Evolutionary conservation across 768 basidiomycete genomes (phyloP).

Genomic region (Psilocybe sp.): DNA sequence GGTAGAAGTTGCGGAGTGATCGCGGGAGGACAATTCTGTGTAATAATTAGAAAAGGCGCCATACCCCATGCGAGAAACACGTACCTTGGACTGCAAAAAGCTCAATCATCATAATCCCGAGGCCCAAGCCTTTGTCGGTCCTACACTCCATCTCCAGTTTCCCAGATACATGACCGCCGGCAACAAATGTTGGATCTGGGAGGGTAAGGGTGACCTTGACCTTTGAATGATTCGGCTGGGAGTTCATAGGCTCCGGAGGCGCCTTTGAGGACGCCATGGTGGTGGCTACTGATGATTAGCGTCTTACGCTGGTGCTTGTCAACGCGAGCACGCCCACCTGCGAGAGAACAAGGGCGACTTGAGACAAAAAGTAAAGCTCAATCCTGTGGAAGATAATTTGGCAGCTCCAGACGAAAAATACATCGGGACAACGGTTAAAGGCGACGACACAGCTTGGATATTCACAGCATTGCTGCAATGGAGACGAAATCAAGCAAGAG

Average conservation of each 20-base stretch:
- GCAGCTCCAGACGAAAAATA: no score
- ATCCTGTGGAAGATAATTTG: no score
- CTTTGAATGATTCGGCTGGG: constrained; percentile 75
- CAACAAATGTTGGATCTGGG: constrained; percentile 58
- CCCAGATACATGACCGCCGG: constrained; percentile 65
- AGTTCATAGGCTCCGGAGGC: constrained; percentile 70
- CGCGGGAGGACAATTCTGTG: constrained; percentile 70
- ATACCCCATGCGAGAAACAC: constrained; percentile 7
- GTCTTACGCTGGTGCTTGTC: no score
- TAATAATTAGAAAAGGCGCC: constrained; percentile 4
- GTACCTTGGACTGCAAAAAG: constrained; percentile 71
- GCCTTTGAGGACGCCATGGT: constrained; percentile 22
- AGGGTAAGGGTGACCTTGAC: constrained; percentile 66
- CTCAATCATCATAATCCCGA: constrained; percentile 76
- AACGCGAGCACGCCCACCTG: no score
- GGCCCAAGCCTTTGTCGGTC: constrained; percentile 70
- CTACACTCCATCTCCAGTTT: constrained; percentile 81
- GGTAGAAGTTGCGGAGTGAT: constrained; percentile 77
- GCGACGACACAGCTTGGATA: no score
- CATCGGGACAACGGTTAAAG: no score
- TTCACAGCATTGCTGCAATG: no score
- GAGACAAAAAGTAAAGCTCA: no score
- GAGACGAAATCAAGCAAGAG: no score
- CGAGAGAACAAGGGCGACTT: no score
- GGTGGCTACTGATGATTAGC: background rate